Evolutionary conservation across 192 early-diverging fungal genomes (phyloP), one percentile per base, ranked within the genome.

Genomic region (Geranomyces michiganensis): DNA sequence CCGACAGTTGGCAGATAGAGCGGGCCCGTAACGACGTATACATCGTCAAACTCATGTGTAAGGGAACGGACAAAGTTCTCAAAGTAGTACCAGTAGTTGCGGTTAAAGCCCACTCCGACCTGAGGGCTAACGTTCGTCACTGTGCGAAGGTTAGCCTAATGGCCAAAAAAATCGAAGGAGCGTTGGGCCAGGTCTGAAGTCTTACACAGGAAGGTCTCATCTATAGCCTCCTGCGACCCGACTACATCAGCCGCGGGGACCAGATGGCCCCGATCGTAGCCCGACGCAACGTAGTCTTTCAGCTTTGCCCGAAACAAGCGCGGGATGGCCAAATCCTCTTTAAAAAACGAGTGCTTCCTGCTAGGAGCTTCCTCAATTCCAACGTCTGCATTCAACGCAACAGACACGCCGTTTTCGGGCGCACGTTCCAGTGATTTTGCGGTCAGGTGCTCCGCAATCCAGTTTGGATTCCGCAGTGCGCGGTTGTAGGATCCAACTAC

Each of bases 191-290:
- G 12, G 26, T n/a, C 15, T 3, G 2, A 36, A 49, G 22, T 51
- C 68, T 56, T 66, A 74, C 72, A 70, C 27, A 90, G 79, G 71
- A 98, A 98, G 5, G 94, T 96, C 47, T 96, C 92, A 73, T 93
- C 80, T 83, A 98, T 90, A 13, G 90, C 85, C 24, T 79, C 73
- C 60, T 93, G 86, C 0, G 87, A 83, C 70, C 78, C 80, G 64
- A 89, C 89, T 56, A 90, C 89, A 74, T 97, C 94, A 0, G 92
- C 93, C 6, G 96, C 96, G 13, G 94, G 94, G 8, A 83, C 94
- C 85, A 98, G 88, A 66, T 98, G 96, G 27, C 94, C 96, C 46
- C 95, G 88, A 82, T 96, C 94, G 80, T 90, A 96, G 19, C 92
- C 91, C 14, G 89, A 89, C 22, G 84, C 77, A 65, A 84, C 78